Evolutionary conservation across 139 green algal species (phyloP), one percentile per base, ranked within the genome.

Genomic region (Astrephomene gubernaculifera): DNA sequence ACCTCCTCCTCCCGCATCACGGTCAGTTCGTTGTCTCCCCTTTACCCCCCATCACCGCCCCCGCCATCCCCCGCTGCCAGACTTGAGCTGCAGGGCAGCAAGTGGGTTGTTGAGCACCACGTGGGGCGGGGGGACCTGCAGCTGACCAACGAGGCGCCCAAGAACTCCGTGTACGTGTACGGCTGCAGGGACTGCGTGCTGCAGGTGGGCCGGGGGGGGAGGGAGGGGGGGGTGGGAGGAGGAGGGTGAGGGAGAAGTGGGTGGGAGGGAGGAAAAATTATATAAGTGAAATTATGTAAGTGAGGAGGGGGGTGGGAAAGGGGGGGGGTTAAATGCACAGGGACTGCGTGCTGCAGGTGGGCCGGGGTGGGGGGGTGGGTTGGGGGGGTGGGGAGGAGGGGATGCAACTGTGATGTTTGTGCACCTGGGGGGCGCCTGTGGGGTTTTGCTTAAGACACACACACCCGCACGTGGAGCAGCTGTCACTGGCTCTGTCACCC

Each of bases 161-260:
- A 93, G 80, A 96, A 99, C 60, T 92, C 88, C 0, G 92, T 99
- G 9, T 99, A 99, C 93, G 93, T 99, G 83, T 99, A 93, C 85
- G 90, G 91, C 73, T 99, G 97, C 92, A 89, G 87, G 68, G 89
- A 95, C 79, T 94, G 86, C 78, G 95, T 96, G 2, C 74, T 97
- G 8, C 89, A 96, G 90, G 92, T 95, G 57, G 0, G 85, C 0
- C 1, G 68, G 24, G 21, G 17, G 57, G n/a, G 21, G 57, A 35
- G 57, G 57, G 57, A 35, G 57, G 19, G 57, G 7, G 19, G 57
- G 21, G 21, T 67, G 57, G 19, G 21, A 12, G n/a, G n/a, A n/a
- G n/a, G n/a, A n/a, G n/a, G n/a, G n/a, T n/a, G n/a, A n/a, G n/a
- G n/a, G n/a, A n/a, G n/a, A n/a, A n/a, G n/a, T n/a, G n/a, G n/a